phyloP scores from a whole-genome alignment of 176 grass and related monocot genomes.

The Triticum turgidum region DNA sequence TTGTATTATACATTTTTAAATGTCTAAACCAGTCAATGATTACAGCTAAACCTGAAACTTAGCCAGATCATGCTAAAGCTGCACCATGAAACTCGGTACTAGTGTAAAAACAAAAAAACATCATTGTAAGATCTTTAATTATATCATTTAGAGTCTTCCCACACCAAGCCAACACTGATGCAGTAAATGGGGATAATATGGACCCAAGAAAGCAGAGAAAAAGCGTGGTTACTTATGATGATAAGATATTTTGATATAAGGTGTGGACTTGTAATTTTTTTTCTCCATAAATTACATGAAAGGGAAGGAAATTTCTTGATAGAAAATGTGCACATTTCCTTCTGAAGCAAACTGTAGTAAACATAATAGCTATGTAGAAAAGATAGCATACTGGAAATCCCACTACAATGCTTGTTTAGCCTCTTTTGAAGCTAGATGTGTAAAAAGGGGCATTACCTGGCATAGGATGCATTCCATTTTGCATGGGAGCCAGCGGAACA shows the following conservation, averaged over 20 bases:
- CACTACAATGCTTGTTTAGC: background rate
- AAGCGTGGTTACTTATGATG: slow-evolving; percentile 11
- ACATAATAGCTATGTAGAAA: background rate
- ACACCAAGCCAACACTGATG: background rate
- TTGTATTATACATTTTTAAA: background rate
- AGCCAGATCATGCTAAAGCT: background rate
- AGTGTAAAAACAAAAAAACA: slow-evolving; percentile 11
- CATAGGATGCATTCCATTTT: slow-evolving; percentile 88
- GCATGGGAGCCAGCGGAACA: slow-evolving; percentile 68
- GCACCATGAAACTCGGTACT: background rate
- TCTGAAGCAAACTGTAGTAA: slow-evolving; percentile 15
- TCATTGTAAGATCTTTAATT: background rate
- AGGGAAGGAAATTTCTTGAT: slow-evolving; percentile 3
- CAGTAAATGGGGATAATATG: slow-evolving; percentile 15
- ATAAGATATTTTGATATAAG: background rate
- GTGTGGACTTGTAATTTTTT: background rate
- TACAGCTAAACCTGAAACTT: background rate
- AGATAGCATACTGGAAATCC: background rate
- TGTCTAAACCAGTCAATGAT: slow-evolving; percentile 7
- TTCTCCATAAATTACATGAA: background rate
- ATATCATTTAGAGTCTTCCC: background rate
- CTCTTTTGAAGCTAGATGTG: background rate
- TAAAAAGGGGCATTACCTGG: slow-evolving; percentile 58
- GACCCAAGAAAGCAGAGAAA: background rate
- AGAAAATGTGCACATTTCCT: slow-evolving; percentile 11